Base-by-base conservation (phyloP, 2,329 filamentous ascomycete genomes). In the Botryosphaeria agaves region DNA sequence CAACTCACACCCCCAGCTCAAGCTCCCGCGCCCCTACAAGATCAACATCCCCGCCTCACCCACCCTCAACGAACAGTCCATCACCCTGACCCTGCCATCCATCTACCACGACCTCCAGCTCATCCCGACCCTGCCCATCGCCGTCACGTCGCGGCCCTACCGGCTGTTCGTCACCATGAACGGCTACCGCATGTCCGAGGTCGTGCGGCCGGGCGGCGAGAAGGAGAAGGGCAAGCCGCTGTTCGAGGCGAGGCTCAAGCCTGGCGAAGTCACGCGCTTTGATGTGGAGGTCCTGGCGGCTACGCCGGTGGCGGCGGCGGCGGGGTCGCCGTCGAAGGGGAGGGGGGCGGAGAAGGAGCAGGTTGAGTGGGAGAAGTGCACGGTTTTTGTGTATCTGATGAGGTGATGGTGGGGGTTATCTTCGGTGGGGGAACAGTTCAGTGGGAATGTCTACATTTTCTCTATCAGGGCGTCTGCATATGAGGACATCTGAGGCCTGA, bases 271-370 rank as follows among this genome's bases (percentile, higher is more conserved):
- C 30, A 92, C 89, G 41, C 67, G 75, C 27, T 67, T 93, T 30
- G 77, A 84, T 42, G 64, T 91, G 5, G 78, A 87, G 43, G 62
- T 87, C 34, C 70, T 84, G 38, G 80, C 78, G 1, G 74, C 75
- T 5, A 64, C 81, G 26, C 38, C 70, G 67, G 1, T 69, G 62
- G 42, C 44, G 51, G 44, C 70, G 64, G 36, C 55, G 64, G 21
- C 56, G 62, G 0, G 64, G 64, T 16, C 73, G 69, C 0, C 60
- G 21, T 9, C 23, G 28, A 39, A 48, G 28, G 42, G 45, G 16
- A 35, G 35, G 5, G 46, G 39, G 12, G 34, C 38, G 27, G 34
- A 36, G 8, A 51, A 45, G 33, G 52, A 72, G 7, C 69, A 75
- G 37, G 67, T 76, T 20, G 82, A 89, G 47, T 59, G 85, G 37